These are phyloP conservation scores for Chalciporus sp. DNA, from an alignment of 1,284 basidiomycete species.

Conservation along the genomic window DNA sequence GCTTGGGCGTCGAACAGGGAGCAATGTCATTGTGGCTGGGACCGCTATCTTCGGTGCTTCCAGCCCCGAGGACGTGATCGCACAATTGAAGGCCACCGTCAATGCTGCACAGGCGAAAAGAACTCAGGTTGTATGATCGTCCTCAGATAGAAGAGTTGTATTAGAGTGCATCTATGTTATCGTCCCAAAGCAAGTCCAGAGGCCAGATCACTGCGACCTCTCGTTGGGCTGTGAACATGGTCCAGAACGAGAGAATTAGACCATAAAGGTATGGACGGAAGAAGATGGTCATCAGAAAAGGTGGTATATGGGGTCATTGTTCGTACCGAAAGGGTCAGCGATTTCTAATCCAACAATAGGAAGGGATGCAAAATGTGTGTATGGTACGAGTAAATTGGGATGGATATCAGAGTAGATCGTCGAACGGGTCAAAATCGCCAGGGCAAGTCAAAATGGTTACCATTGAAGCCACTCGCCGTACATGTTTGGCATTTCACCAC, in stretches of 20 bases:
- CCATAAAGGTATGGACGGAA: conserved; percentile 25
- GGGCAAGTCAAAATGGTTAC: conserved; percentile 39
- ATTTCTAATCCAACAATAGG: conserved; percentile 37
- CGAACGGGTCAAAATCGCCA: conserved; percentile 12
- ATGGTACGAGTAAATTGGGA: conserved; percentile 28
- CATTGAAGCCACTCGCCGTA: conserved; percentile 85
- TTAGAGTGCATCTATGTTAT: conserved; percentile 34
- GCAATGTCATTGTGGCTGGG: conserved; percentile 98
- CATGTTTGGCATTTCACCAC: conserved; percentile 89
- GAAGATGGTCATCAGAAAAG: conserved; percentile 26
- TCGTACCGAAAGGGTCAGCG: conserved; percentile 28
- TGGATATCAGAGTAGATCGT: conserved; percentile 36
- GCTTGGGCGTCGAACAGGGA: conserved; percentile 52
- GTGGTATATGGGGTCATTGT: conserved; percentile 33
- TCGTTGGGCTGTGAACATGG: conserved; percentile 11
- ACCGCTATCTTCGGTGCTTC: conserved; percentile 91
- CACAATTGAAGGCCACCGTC: conserved; percentile 71
- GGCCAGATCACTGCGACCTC: conserved; percentile 14
- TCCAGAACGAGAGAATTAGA: conserved; percentile 18
- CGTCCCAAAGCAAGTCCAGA: conserved; percentile 21
- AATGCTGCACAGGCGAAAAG: conserved; percentile 64
- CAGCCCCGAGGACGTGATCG: conserved; percentile 80
- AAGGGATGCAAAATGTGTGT: conserved; percentile 29
- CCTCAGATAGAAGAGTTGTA: conserved; percentile 6
- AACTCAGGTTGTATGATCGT: conserved; percentile 16